These are phyloP conservation scores for Comarum palustre DNA, from an alignment of 306 rosid genomes.

Conservation along the genomic window DNA sequence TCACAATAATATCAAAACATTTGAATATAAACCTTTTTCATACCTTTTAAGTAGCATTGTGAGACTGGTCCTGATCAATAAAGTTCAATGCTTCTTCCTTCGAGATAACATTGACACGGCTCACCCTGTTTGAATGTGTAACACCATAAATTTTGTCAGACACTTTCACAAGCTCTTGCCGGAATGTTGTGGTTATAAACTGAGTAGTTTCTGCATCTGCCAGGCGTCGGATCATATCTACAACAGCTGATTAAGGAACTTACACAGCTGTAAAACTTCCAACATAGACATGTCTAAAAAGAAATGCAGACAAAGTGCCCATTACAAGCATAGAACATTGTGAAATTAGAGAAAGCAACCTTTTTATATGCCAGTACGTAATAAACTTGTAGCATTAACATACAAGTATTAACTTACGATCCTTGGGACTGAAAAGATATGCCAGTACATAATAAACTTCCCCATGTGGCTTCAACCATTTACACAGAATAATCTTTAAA, in stretches of 20 bases:
- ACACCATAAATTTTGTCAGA: constrained; percentile 90
- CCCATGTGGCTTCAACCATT: neutral
- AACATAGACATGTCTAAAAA: constrained; percentile 8
- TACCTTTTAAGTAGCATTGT: constrained; percentile 75
- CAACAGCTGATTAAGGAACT: constrained; percentile 42
- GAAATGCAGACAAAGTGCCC: neutral
- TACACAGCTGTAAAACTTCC: constrained; percentile 19
- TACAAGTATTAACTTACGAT: no score
- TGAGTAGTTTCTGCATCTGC: constrained; percentile 84
- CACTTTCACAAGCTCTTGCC: constrained; percentile 92
- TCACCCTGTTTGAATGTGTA: constrained; percentile 88
- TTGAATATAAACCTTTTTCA: neutral
- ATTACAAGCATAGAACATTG: neutral
- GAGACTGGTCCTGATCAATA: constrained; percentile 85
- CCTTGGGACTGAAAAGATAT: neutral
- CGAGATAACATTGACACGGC: constrained; percentile 70
- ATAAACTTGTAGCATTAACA: no score
- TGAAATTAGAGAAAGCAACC: no score
- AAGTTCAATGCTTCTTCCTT: constrained; percentile 76
- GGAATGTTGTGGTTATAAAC: constrained; percentile 89
- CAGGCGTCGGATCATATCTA: constrained; percentile 93
- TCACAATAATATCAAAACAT: neutral
- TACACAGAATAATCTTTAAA: neutral
- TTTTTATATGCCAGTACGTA: no score
- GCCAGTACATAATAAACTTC: neutral